Evolutionary conservation across 768 basidiomycete species (phyloP).

Genomic region (Agaricus blazei): DNA sequence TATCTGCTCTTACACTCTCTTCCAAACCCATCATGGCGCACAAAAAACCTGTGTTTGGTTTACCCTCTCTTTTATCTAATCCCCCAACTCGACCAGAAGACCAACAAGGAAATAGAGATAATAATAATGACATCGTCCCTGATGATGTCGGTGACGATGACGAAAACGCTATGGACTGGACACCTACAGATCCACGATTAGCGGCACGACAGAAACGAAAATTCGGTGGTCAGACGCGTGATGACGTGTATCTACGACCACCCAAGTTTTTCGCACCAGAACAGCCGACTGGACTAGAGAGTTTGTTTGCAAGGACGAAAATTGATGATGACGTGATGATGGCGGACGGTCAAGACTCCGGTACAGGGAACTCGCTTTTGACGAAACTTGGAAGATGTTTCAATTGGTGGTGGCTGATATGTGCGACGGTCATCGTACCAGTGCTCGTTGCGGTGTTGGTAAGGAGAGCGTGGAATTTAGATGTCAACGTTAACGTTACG

Average conservation of each 20-base stretch:
- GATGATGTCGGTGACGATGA: slow-evolving; percentile 6
- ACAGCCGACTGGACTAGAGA: slow-evolving; percentile 71
- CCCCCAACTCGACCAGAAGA: slow-evolving; percentile 13
- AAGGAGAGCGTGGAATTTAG: neutral
- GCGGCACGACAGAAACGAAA: slow-evolving; percentile 17
- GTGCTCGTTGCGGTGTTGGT: slow-evolving; percentile 16
- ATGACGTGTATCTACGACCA: slow-evolving; percentile 56
- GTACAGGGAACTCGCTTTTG: neutral
- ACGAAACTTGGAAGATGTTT: slow-evolving; percentile 14
- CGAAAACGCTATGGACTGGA: slow-evolving; percentile 57
- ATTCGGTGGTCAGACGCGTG: slow-evolving; percentile 17
- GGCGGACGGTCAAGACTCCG: slow-evolving; percentile 4
- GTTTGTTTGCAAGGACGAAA: slow-evolving; percentile 57
- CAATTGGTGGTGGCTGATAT: slow-evolving; percentile 33
- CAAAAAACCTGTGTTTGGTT: slow-evolving; percentile 59
- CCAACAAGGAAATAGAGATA: slow-evolving; percentile 16
- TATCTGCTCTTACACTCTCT: slow-evolving; percentile 61
- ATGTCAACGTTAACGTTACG: neutral
- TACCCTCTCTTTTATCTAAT: slow-evolving; percentile 50
- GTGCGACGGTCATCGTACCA: slow-evolving; percentile 24
- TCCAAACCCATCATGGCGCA: slow-evolving; percentile 51
- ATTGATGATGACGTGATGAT: slow-evolving; percentile 41
- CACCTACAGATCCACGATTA: slow-evolving; percentile 41
- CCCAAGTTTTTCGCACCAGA: slow-evolving; percentile 78
- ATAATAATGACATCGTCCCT: slow-evolving; percentile 18